Conservation (phyloP, 148 eudicot species). For the Persicaria tinctoria region DNA sequence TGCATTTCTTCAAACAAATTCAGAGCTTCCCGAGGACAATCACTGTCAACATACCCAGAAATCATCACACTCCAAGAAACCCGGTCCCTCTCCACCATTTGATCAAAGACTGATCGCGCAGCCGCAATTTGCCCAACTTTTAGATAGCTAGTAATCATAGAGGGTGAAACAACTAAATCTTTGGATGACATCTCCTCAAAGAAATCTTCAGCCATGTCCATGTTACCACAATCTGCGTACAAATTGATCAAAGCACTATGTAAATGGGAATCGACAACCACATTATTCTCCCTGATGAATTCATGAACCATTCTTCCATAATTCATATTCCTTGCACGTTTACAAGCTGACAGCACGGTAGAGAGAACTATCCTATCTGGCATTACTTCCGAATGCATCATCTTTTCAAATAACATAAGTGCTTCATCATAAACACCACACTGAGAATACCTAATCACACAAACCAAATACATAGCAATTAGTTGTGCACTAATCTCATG, state of each 20-base stretch:
- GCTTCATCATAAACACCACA: not conserved
- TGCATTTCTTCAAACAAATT: constrained; percentile 49
- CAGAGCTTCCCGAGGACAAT: constrained; percentile 31
- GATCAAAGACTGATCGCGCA: constrained; percentile 35
- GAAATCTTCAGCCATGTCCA: constrained; percentile 1
- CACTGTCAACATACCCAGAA: constrained; percentile 42
- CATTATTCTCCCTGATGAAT: not conserved
- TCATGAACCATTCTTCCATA: constrained; percentile 1
- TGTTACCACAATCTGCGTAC: not conserved
- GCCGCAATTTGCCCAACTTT: constrained; percentile 24
- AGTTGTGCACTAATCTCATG: not conserved
- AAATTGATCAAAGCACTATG: constrained; percentile 26
- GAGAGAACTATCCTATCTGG: constrained; percentile 5
- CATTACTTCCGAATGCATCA: not conserved
- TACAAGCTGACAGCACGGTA: constrained; percentile 5
- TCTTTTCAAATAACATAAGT: constrained; percentile 2
- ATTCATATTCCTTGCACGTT: not conserved
- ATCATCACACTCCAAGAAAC: constrained; percentile 65
- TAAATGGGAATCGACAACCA: not conserved
- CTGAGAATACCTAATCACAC: constrained; percentile 1
- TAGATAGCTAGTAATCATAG: constrained; percentile 28
- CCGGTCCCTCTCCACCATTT: constrained; percentile 39
- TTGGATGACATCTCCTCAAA: not conserved
- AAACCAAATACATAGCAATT: not conserved
- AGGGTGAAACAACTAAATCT: not conserved